Evolutionary conservation across 371 early-diverging fungal species (phyloP).

Genomic region (Blastocladiella emersonii): DNA sequence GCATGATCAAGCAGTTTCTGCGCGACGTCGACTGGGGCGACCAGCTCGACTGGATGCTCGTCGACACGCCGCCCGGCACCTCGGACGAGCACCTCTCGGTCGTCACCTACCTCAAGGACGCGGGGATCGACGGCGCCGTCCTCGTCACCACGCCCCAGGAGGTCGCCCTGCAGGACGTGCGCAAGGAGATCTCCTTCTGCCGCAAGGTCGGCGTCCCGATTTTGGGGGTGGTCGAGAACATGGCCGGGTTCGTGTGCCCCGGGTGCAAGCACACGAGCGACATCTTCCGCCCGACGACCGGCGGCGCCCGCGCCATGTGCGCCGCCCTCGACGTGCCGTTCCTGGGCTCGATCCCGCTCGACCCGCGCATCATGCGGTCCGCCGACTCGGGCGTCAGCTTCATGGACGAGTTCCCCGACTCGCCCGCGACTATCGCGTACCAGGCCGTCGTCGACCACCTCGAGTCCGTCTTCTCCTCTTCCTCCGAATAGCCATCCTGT

Average conservation of each 20-base stretch:
- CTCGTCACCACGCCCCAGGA: slow-evolving; percentile 98
- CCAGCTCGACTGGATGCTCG: slow-evolving; percentile 83
- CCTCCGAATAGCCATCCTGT: too few species aligned
- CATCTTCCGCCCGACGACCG: slow-evolving; percentile 84
- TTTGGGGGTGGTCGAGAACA: slow-evolving; percentile 96
- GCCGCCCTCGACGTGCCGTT: slow-evolving; percentile 35
- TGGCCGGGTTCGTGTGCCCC: slow-evolving; percentile 95
- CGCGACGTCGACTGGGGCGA: slow-evolving; percentile 89
- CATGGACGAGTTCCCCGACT: slow-evolving; percentile 70
- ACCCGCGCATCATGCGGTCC: slow-evolving; percentile 73
- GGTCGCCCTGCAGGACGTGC: slow-evolving; percentile 88
- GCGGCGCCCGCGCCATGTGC: slow-evolving; percentile 73
- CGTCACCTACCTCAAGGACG: slow-evolving; percentile 59
- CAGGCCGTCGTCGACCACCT: slow-evolving; percentile 41
- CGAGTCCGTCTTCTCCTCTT: too few species aligned
- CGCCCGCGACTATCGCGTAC: slow-evolving; percentile 70
- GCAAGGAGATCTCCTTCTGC: slow-evolving; percentile 93
- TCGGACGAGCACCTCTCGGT: slow-evolving; percentile 94
- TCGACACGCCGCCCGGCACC: slow-evolving; percentile 99
- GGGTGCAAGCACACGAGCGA: slow-evolving; percentile 48
- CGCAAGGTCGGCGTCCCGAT: slow-evolving; percentile 77
- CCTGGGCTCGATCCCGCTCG: slow-evolving; percentile 79
- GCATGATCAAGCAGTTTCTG: slow-evolving; percentile 88
- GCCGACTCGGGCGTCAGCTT: slow-evolving; percentile 81
- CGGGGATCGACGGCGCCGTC: slow-evolving; percentile 78